Evolutionary conservation across 1,284 basidiomycete species (phyloP), one percentile per base, ranked within the genome.

Genomic region (Trichosporon ovoides): DNA sequence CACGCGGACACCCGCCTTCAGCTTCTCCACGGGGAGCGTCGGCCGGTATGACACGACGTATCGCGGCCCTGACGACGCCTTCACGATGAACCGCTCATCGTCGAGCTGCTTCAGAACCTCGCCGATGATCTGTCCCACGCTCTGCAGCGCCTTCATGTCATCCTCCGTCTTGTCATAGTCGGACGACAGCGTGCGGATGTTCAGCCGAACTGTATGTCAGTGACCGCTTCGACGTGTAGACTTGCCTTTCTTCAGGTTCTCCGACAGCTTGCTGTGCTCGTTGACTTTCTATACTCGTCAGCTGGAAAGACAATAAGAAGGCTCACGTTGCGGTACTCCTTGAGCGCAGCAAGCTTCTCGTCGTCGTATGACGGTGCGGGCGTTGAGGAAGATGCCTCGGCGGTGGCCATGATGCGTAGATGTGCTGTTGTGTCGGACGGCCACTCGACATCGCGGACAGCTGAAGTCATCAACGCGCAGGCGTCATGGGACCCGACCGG

Each of bases 41-140:
- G 93, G 92, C 55, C 96, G 86, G 77, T 92, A 97, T 2, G 95
- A 98, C n/a, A 99, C 96, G 38, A 98, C 94, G 74, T 99, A 99
- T 66, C 96, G 89, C 16, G 96, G 96, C 2, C 96, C 96, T 16
- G 91, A 95, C 0, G 94, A 98, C 0, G 96, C 95, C 78, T 99
- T 99, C 66, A 99, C 96, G 68, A 99, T 99, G 79, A 97, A 99
- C 78, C 96, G 83, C 78, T 98, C 95, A 62, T 97, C 92, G 71
- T 98, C 96, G 28, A 99, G 81, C 78, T 98, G 94, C 78, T 98
- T 98, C 84, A 98, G 87, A 59, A 99, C 92, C 79, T 99, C 96
- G 60, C 93, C 96, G 62, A 99, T 96, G 66, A 98, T 98, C 80
- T 99, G 96, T 12, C 96, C 96, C 11, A 98, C 96, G 12, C 91